phyloP scores from a whole-genome alignment of 352 stramenopile species.

The Phytophthora tubulina region DNA sequence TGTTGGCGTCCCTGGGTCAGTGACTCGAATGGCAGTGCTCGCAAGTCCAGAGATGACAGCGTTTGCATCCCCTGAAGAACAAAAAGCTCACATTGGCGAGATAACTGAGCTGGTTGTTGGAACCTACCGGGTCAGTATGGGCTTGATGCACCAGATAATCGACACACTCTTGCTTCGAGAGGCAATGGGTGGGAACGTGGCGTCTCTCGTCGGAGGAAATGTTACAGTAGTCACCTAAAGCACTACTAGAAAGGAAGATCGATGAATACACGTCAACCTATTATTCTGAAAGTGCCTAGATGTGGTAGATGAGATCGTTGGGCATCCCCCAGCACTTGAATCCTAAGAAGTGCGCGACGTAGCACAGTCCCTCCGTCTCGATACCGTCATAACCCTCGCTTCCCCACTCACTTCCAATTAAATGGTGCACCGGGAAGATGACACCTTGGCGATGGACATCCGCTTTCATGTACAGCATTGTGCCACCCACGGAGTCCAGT shows the following conservation, averaged over 20 bases:
- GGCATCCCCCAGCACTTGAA: constrained; percentile 64
- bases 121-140: constrained; percentile 50
- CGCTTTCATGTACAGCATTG: constrained; percentile 55
- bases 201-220: background rate
- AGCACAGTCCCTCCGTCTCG: no score
- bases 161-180: constrained; percentile 51
- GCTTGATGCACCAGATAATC: constrained; percentile 54
- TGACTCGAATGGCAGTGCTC: constrained; percentile 27
- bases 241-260: background rate
- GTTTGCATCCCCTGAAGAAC: constrained; percentile 14
- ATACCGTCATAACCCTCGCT: constrained; percentile 55
- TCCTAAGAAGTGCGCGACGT: constrained; percentile 53
- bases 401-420: constrained; percentile 55
- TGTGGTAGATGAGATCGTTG: constrained; percentile 49
- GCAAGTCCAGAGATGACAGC: constrained; percentile 40
- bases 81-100: constrained; percentile 48
- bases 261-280: no score
- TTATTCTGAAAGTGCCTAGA: no score
- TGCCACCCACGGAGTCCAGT: constrained; percentile 62
- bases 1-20: constrained; percentile 25
- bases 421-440: constrained; percentile 49
- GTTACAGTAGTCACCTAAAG: background rate
- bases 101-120: constrained; percentile 62
- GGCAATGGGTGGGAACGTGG: constrained; percentile 32
- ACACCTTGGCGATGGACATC: constrained; percentile 60